These are phyloP conservation scores for Ophiosphaerella herpotricha DNA, from an alignment of 2,329 filamentous ascomycete genomes.

Conservation along the genomic window DNA sequence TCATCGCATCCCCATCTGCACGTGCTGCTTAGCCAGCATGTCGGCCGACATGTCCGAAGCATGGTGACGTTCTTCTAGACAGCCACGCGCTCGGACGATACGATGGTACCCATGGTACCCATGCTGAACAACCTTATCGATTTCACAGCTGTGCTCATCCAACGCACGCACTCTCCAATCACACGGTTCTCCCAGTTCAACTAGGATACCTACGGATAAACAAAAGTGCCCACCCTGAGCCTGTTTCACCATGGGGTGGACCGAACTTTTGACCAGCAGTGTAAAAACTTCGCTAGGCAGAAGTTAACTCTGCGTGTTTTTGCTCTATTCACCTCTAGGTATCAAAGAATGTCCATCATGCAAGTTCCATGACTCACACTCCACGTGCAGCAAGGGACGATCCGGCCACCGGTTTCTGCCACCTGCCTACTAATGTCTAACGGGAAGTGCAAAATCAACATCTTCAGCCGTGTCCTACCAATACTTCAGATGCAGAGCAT, in stretches of 20 bases:
- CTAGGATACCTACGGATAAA: too few species aligned
- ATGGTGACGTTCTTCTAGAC: slow-evolving; percentile 33
- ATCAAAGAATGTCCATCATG: neutral
- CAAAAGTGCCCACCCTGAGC: too few species aligned
- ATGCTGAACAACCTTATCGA: neutral
- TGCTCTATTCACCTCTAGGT: neutral
- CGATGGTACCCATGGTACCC: slow-evolving; percentile 4
- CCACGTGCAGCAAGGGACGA: neutral
- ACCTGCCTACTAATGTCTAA: neutral
- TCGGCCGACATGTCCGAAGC: slow-evolving; percentile 5
- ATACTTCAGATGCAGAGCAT: neutral
- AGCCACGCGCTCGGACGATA: slow-evolving; percentile 22
- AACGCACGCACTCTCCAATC: slow-evolving; percentile 6
- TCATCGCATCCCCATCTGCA: neutral
- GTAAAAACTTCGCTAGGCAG: too few species aligned
- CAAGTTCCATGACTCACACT: neutral
- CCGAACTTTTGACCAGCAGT: neutral
- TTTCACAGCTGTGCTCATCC: slow-evolving; percentile 2
- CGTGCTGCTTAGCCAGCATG: neutral
- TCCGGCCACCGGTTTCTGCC: neutral
- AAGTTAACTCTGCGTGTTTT: too few species aligned
- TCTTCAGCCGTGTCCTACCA: neutral
- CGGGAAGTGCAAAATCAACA: neutral
- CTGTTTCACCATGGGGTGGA: neutral
- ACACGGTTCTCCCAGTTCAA: too few species aligned